Evolutionary conservation across 352 stramenopile genomes (phyloP).

Genomic region (Phytophthora crassamura): DNA sequence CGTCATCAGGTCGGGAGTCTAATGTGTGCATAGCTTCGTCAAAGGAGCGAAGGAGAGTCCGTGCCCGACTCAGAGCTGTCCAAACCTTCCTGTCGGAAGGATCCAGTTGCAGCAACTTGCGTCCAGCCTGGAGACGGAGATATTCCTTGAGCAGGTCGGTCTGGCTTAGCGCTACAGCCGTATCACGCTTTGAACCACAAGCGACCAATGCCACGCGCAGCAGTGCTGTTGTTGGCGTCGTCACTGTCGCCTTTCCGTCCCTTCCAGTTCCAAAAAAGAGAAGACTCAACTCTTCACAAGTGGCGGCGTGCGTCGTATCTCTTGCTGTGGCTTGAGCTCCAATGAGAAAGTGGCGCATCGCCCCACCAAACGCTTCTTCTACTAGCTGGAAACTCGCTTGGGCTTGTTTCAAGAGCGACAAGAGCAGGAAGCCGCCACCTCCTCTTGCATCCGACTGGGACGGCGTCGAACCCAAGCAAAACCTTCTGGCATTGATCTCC

Average conservation of each 20-base stretch:
- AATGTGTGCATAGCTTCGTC: constrained; percentile 4
- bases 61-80: constrained; percentile 21
- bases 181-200: constrained; percentile 49
- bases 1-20: constrained; percentile 6
- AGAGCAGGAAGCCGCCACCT: constrained; percentile 58
- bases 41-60: constrained; percentile 26
- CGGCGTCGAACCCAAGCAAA: constrained; percentile 25
- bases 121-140: constrained; percentile 32
- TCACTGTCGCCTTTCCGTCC: neutral
- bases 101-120: constrained; percentile 45
- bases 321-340: constrained; percentile 43
- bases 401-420: constrained; percentile 34
- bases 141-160: constrained; percentile 52
- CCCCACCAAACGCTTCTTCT: constrained; percentile 45
- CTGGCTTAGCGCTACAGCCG: constrained; percentile 25
- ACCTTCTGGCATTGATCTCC: constrained; percentile 48
- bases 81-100: constrained; percentile 37
- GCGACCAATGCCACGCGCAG: constrained; percentile 40
- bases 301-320: neutral
- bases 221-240: constrained; percentile 22
- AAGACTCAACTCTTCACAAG: constrained; percentile 6
- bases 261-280: constrained; percentile 14
- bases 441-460: constrained; percentile 24
- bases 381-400: constrained; percentile 31
- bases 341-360: constrained; percentile 61